Evolutionary conservation across 441 rosid genomes (phyloP).

Genomic region (Pelargonium citronellum): DNA sequence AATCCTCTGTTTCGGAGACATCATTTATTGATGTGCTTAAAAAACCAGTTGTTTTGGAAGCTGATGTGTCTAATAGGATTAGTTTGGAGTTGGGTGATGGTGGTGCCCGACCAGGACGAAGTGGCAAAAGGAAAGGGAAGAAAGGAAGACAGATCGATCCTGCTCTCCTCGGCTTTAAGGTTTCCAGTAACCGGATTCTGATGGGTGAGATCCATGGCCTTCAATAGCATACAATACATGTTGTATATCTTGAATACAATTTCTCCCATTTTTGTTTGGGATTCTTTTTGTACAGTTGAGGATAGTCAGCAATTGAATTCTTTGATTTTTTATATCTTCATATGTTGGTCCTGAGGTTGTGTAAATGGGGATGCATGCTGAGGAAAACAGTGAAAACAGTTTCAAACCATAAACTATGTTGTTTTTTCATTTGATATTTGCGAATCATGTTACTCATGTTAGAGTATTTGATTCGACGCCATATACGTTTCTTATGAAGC

Average conservation of each 20-base stretch:
- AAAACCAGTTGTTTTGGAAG: constrained; percentile 30
- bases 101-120: constrained; percentile 30
- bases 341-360: no score
- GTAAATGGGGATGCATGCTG: no score
- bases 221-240: constrained; percentile 40
- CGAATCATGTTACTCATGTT: no score
- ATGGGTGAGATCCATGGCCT: constrained; percentile 78
- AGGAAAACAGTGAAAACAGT: no score
- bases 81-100: constrained; percentile 34
- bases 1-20: constrained; percentile 38
- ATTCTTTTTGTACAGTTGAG: no score
- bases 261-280: neutral
- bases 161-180: constrained; percentile 77
- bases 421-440: no score
- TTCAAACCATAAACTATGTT: no score
- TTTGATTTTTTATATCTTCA: no score
- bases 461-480: no score
- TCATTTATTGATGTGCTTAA: constrained; percentile 50
- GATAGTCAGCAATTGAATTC: no score
- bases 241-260: constrained; percentile 18
- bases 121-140: constrained; percentile 76
- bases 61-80: constrained; percentile 17
- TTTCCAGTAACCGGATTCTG: constrained; percentile 72
- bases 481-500: no score
- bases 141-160: constrained; percentile 84